Evolutionary conservation across 2,329 filamentous ascomycete genomes (phyloP), one percentile per base, ranked within the genome.

Genomic region (Raffaelea arxii): DNA sequence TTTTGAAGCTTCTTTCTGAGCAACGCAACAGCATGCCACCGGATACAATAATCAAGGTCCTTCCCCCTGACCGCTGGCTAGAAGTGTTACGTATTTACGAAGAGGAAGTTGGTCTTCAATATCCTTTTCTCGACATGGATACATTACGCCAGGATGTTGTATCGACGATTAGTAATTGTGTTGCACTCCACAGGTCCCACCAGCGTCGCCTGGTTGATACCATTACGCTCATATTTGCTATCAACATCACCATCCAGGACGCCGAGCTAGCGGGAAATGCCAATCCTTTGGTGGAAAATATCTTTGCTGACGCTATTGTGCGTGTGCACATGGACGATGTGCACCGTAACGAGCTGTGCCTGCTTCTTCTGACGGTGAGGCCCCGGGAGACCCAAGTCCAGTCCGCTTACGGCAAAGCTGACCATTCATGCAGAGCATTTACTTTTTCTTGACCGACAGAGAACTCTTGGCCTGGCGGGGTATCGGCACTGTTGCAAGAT

Each of bases 31-130:
- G 7, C n/a, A 32, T 21, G 21, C 22, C 42, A 3, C 42, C 32
- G 11, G 32, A 23, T 6, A 14, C 30, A 2, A 16, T 21, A 16
- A 21, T 44, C 6, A n/a, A 19, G 19, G 22, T 32, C 7, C 32
- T 44, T 7, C 18, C 12, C 9, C 5, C 14, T 2, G 32, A 36
- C 9, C 22, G 32, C 6, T 44, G 42, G 42, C 9, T 16, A 6
- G 32, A 37, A 10, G n/a, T 44, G 7, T 19, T 44, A 2, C 23
- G 14, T 4, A 18, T 18, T 4, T 44, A 44, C 21, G 21, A 44
- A 10, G 42, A 44, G 18, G 42, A 44, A 21, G 23, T 44, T n/a
- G 42, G 42, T 9, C 42, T 44, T 10, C 32, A 44, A 23, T 44
- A 44, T 25, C 42, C 42, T 2, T 44, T 44, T 23, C 22, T 44